Evolutionary conservation across 2,329 filamentous ascomycete genomes (phyloP).

Genomic region (Mollisia scopiformis): DNA sequence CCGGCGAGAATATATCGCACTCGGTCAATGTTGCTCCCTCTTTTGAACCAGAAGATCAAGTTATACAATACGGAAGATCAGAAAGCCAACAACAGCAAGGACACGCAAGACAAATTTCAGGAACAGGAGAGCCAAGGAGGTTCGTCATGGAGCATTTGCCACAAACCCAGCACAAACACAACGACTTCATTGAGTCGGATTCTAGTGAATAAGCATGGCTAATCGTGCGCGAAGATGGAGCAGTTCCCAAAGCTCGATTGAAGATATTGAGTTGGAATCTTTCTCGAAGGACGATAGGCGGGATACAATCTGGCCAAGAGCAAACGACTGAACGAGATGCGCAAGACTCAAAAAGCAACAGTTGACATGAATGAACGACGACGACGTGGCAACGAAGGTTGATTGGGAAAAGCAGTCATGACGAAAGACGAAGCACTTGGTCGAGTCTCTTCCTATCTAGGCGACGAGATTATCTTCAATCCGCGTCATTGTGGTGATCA

Average conservation of each 20-base stretch:
- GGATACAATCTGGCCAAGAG: background rate
- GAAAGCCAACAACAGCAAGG: background rate
- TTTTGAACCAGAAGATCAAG: conserved; percentile 8
- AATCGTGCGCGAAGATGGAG: conserved; percentile 4
- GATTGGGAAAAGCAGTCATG: background rate
- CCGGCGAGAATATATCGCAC: background rate
- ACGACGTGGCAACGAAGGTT: background rate
- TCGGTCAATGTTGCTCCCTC: conserved; percentile 1
- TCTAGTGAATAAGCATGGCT: conserved; percentile 13
- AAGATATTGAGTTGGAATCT: conserved; percentile 3
- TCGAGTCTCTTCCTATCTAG: background rate
- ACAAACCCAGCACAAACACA: background rate
- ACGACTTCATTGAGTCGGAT: conserved; percentile 8
- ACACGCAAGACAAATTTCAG: background rate
- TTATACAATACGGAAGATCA: conserved; percentile 11
- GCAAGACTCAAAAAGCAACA: background rate
- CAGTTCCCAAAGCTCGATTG: background rate
- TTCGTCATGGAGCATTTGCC: conserved; percentile 11
- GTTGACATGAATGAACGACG: background rate
- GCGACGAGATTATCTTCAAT: background rate
- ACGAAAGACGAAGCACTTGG: background rate
- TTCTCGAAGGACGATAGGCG: background rate
- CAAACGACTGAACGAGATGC: background rate
- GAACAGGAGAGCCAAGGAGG: conserved; percentile 7
- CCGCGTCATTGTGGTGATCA: background rate